Conservation (phyloP, 805 yeast genomes). For the Nakazawaea molendinolei region DNA sequence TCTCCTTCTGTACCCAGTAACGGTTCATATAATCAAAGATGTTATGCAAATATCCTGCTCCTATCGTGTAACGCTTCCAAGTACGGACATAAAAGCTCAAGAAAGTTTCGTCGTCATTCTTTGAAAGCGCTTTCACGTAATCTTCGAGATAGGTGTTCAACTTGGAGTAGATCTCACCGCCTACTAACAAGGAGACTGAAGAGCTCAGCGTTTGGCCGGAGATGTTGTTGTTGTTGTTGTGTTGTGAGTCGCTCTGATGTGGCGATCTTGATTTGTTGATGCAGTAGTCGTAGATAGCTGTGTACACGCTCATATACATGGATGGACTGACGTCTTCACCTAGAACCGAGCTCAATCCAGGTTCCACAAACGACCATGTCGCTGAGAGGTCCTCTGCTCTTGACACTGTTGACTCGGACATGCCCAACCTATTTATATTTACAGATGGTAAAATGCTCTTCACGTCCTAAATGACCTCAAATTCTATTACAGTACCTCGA, state of each 20-base stretch:
- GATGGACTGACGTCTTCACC: conserved; percentile 64
- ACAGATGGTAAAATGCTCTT: not conserved
- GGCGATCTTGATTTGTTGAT: conserved; percentile 64
- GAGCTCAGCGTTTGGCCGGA: conserved; percentile 5
- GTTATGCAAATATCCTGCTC: conserved; percentile 87
- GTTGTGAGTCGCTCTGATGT: conserved; percentile 21
- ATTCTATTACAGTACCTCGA: too few relatives aligned
- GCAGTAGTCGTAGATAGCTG: conserved; percentile 90
- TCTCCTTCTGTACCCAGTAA: conserved; percentile 95
- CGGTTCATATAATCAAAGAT: conserved; percentile 94
- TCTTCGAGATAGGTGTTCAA: conserved; percentile 58
- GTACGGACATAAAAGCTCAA: conserved; percentile 77
- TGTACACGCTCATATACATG: conserved; percentile 85
- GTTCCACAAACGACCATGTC: conserved; percentile 76
- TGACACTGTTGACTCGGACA: conserved; percentile 27
- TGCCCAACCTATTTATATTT: too few relatives aligned
- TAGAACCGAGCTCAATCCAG: conserved; percentile 62
- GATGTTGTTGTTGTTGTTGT: conserved; percentile 15
- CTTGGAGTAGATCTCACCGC: conserved; percentile 80
- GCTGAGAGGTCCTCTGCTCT: conserved; percentile 56
- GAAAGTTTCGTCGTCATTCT: conserved; percentile 57
- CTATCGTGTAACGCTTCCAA: conserved; percentile 87
- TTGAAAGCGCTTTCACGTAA: conserved; percentile 47
- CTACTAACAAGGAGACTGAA: conserved; percentile 47
- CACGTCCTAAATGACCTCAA: not conserved